A percentile compares a stretch with the other conserved stretches of the same genome.
Conservation (phyloP, 345 rosid genomes). For the Populus alba region DNA sequence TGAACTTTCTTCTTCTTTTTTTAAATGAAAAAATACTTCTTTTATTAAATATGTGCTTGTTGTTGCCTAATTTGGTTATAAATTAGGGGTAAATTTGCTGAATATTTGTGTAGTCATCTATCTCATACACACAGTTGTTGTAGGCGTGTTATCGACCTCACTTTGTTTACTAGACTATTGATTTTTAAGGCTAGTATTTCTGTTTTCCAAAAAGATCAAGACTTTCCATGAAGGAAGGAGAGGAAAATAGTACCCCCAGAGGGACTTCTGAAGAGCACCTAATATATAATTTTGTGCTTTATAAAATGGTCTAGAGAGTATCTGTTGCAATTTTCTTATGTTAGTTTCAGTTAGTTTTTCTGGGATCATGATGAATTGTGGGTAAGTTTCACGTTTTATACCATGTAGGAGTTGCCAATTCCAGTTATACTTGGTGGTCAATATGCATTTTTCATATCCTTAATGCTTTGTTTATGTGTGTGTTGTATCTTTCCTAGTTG, state of each 20-base stretch:
- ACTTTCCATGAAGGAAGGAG: not conserved
- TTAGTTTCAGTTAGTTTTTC: not conserved
- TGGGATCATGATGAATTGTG: too few relatives aligned
- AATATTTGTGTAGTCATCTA: not conserved
- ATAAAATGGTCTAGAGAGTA: not conserved
- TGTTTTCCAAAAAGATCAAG: not conserved
- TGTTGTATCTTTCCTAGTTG: constrained; percentile 2
- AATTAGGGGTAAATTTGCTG: not conserved
- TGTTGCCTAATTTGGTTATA: not conserved
- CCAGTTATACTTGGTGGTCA: too few relatives aligned
- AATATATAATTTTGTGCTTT: not conserved
- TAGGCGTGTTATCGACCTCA: not conserved
- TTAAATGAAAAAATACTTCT: not conserved
- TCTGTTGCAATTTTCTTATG: not conserved
- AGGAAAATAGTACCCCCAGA: not conserved
- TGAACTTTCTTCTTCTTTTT: not conserved
- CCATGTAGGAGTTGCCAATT: not conserved
- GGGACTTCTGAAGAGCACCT: too few relatives aligned
- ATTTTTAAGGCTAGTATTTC: not conserved
- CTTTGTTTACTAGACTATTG: not conserved
- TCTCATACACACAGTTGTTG: not conserved
- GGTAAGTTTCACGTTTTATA: not conserved
- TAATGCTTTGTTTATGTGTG: not conserved
- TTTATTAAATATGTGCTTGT: not conserved
- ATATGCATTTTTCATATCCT: too few relatives aligned